phyloP scores from a whole-genome alignment of 73 alveolate genomes.

The Stentor coeruleus region DNA sequence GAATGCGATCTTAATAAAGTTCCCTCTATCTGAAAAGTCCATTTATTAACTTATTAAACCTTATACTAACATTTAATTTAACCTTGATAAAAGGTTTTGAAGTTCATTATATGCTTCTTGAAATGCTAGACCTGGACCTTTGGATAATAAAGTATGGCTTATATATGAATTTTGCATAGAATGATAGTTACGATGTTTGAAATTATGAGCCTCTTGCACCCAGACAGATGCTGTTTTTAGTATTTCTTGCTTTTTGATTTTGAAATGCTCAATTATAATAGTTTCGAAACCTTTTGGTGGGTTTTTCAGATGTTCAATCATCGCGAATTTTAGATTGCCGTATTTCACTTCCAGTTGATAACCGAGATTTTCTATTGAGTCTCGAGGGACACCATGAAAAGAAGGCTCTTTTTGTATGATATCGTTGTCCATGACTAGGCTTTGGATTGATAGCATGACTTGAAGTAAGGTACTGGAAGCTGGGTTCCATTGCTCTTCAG shows the following conservation, averaged over 20 bases:
- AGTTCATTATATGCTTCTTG: not conserved
- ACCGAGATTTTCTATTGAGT: constrained; percentile 46
- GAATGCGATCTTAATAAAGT: too few relatives aligned
- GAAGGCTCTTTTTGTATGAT: constrained; percentile 73
- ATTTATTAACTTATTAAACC: too few relatives aligned
- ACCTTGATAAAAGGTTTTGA: too few relatives aligned
- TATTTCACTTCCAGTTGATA: constrained; percentile 83
- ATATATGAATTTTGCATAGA: not conserved
- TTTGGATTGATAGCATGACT: constrained; percentile 60
- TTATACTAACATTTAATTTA: too few relatives aligned
- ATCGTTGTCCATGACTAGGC: constrained; percentile 65
- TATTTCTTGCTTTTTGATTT: constrained; percentile 85
- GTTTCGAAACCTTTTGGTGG: constrained; percentile 95
- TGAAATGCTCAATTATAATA: constrained; percentile 86
- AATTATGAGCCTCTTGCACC: constrained; percentile 68
- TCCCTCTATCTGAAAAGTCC: too few relatives aligned
- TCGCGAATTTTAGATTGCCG: constrained; percentile 93
- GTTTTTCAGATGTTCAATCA: constrained; percentile 88
- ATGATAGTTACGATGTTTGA: too few relatives aligned
- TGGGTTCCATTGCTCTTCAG: constrained; percentile 75
- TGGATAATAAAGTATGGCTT: not conserved
- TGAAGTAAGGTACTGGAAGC: constrained; percentile 48
- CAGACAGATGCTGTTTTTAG: constrained; percentile 82
- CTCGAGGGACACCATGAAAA: constrained; percentile 44
- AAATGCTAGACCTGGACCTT: not conserved